phyloP scores from a whole-genome alignment of 805 yeast genomes.

The Pichia occidentalis region DNA sequence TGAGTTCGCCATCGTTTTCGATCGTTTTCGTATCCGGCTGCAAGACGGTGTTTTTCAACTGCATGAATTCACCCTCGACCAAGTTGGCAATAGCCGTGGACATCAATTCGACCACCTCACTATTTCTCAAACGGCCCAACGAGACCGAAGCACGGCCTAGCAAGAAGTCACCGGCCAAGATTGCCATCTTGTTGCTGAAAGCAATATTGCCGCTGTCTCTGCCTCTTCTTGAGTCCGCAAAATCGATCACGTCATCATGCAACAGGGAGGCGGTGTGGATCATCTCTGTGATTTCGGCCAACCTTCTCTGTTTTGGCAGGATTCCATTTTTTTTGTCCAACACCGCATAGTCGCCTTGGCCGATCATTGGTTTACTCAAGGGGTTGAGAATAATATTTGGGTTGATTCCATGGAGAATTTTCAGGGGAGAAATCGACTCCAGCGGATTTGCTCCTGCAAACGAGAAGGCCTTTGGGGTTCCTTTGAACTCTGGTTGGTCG shows the following conservation, averaged over 20 bases:
- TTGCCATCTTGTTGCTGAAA: constrained; percentile 95
- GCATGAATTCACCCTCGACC: constrained; percentile 99
- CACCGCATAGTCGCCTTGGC: constrained; percentile 46
- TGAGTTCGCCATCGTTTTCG: constrained; percentile 37
- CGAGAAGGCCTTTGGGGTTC: constrained; percentile 47
- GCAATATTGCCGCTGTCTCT: constrained; percentile 89
- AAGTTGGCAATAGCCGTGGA: constrained; percentile 94
- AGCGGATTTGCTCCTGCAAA: constrained; percentile 56
- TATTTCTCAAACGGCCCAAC: constrained; percentile 83
- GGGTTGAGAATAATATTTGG: constrained; percentile 82
- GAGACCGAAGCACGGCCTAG: constrained; percentile 96
- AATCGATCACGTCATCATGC: constrained; percentile 96
- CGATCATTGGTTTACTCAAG: constrained; percentile 70
- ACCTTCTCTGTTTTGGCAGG: constrained; percentile 86
- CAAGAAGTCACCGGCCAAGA: constrained; percentile 91
- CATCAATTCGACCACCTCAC: constrained; percentile 94
- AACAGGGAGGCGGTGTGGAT: constrained; percentile 93
- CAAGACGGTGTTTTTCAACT: constrained; percentile 84
- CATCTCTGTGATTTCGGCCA: constrained; percentile 97
- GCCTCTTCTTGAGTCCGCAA: constrained; percentile 82
- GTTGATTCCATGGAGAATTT: constrained; percentile 81
- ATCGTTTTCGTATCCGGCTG: constrained; percentile 40
- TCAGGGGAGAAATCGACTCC: constrained; percentile 71
- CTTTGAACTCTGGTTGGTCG: constrained; percentile 55
- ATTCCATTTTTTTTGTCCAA: constrained; percentile 64